Base-by-base conservation (phyloP, 2,329 filamentous ascomycete genomes). In the Hypomyces perniciosus region DNA sequence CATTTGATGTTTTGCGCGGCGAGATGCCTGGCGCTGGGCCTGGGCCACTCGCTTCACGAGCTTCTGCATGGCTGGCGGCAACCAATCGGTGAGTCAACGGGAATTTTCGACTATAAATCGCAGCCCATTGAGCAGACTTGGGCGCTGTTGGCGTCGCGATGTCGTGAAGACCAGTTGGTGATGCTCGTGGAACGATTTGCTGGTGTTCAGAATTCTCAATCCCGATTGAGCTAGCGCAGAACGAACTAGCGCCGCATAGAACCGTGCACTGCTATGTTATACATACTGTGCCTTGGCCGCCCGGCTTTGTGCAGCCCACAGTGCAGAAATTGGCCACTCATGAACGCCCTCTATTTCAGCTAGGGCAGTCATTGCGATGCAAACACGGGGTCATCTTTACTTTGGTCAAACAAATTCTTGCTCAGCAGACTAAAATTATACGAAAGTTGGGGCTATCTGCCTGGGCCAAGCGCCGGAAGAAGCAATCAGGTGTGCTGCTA, bases 21-120 rank as follows among this genome's bases (percentile, higher is more conserved):
- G 77, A 53, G 70, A 66, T 50, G 76, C 80, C 70, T 85, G 82
- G 66, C 80, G 81, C 70, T 86, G 77, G 58, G 85, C 85, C 66
- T 85, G 75, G 50, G 78, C 73, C 49, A 84, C 82, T 59, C 84
- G 81, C 61, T 80, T 80, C 56, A 84, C 73, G 56, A 89, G 75
- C 69, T 85, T 87, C 71, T 89, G 82, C 86, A 89, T 90, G 56
- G 57, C 46, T 12, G 31, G 27, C 8, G 41, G 13, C n/a, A 43
- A 43, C 28, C 45, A 38, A 42, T 47, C 42, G 42, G 30, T 27
- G n/a, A 39, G 38, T 10, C 20, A 3, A 30, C 4, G 27, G 3
- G 2, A 33, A 26, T 33, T 30, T 26, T 34, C n/a, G 47, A 35
- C 26, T 51, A 34, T 6, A 9, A 31, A 39, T 12, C 7, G 44